These are phyloP conservation scores for Chamaecyparis obtusa DNA, from an alignment of 75 land plant genomes.

Conservation along the genomic window DNA sequence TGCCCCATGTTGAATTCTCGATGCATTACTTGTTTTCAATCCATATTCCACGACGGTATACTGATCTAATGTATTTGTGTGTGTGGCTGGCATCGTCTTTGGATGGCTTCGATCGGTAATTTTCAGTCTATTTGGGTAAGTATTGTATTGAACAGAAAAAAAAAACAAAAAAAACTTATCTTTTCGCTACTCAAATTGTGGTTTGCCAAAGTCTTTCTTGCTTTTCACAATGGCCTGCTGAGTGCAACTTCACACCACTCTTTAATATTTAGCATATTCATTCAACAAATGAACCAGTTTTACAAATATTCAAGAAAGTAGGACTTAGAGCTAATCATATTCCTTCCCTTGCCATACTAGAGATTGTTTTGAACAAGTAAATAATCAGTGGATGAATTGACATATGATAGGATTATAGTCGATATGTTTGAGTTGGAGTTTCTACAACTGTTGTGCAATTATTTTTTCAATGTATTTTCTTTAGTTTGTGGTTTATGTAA, in stretches of 20 bases:
- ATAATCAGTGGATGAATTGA: too few species aligned
- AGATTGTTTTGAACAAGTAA: too few species aligned
- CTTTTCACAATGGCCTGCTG: not conserved
- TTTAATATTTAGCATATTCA: too few species aligned
- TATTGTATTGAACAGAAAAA: not conserved
- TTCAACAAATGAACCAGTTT: too few species aligned
- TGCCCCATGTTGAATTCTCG: not conserved
- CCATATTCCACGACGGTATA: not conserved
- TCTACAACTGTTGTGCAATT: not conserved
- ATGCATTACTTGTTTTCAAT: not conserved
- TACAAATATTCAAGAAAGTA: too few species aligned
- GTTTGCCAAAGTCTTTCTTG: too few species aligned
- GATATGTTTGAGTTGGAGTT: too few species aligned
- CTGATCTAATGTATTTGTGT: constrained; percentile 4
- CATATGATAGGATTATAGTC: too few species aligned
- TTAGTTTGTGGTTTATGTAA: not conserved
- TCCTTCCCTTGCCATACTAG: not conserved
- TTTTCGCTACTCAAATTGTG: too few species aligned
- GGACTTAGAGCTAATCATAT: not conserved
- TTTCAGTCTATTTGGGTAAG: constrained; percentile 51
- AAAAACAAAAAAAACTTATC: not conserved
- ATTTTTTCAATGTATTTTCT: not conserved
- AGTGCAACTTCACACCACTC: not conserved
- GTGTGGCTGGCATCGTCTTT: not conserved
- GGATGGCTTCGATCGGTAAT: not conserved